Conservation (phyloP, 2,329 filamentous ascomycete genomes). For the Malbranchea zuffiana region DNA sequence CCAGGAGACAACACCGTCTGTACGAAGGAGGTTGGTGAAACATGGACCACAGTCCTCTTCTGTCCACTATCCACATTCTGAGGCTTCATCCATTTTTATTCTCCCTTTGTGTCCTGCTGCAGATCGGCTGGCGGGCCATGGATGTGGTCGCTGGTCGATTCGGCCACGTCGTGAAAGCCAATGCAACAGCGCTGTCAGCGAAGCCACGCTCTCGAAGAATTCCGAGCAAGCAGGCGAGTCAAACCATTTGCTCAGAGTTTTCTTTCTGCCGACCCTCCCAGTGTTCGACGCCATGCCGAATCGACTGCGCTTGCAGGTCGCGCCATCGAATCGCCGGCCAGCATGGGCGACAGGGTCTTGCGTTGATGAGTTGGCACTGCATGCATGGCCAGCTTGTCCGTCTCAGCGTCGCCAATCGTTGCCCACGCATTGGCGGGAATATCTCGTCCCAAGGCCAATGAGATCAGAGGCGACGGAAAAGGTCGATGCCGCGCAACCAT, state of each 20-base stretch:
- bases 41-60: no score
- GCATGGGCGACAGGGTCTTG: constrained; percentile 13
- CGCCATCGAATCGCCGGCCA: constrained; percentile 13
- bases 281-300: constrained; percentile 1
- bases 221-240: no score
- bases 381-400: constrained; percentile 15
- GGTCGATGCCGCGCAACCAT: no score
- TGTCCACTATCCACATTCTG: constrained; percentile 1
- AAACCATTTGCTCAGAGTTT: not conserved
- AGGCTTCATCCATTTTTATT: not conserved
- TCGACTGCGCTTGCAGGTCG: constrained; percentile 5
- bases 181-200: constrained; percentile 6
- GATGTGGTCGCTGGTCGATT: constrained; percentile 15
- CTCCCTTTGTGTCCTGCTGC: constrained; percentile 13
- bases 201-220: no score
- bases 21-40: no score
- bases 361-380: constrained; percentile 20
- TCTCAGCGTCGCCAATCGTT: no score
- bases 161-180: constrained; percentile 17
- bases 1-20: no score
- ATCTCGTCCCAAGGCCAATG: no score
- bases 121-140: constrained; percentile 13
- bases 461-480: no score
- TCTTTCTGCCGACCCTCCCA: not conserved
- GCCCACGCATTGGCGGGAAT: no score